These are phyloP conservation scores for Pseudonectria buxi DNA, from an alignment of 2,329 filamentous ascomycete genomes.

Conservation along the genomic window DNA sequence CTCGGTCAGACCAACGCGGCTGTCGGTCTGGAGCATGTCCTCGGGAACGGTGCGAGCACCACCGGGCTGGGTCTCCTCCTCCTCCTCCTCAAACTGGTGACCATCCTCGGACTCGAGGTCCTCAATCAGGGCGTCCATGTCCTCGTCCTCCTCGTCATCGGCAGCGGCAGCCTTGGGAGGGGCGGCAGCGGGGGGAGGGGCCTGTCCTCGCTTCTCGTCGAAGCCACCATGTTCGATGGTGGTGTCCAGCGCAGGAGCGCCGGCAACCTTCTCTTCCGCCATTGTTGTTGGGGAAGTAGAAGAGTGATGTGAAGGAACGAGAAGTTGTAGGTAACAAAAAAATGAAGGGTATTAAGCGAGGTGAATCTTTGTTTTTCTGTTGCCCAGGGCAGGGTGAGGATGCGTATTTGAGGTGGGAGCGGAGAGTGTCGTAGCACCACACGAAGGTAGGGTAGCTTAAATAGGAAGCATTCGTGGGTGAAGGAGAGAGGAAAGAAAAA, in stretches of 20 bases:
- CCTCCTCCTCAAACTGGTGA: conserved; percentile 59
- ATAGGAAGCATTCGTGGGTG: conserved; percentile 46
- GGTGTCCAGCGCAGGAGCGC: conserved; percentile 54
- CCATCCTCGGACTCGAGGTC: conserved; percentile 80
- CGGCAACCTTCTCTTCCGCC: conserved; percentile 48
- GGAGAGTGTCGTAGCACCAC: conserved; percentile 37
- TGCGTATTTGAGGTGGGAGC: conserved; percentile 20
- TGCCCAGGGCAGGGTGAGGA: conserved; percentile 5
- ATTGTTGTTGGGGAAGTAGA: conserved; percentile 28
- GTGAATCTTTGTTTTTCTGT: no score
- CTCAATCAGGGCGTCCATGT: conserved; percentile 81
- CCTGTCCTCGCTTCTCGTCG: conserved; percentile 51
- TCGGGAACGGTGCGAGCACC: conserved; percentile 61
- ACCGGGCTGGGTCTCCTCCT: conserved; percentile 37
- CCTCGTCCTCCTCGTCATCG: conserved; percentile 68
- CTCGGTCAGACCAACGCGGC: conserved; percentile 63
- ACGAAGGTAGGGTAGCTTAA: conserved; percentile 41
- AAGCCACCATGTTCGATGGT: conserved; percentile 59
- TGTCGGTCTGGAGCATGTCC: conserved; percentile 71
- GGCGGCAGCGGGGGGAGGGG: conserved; percentile 26
- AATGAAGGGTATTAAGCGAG: conserved; percentile 5
- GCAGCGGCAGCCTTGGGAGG: conserved; percentile 35
- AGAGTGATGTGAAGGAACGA: conserved; percentile 12
- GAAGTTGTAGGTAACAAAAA: conserved; percentile 3
- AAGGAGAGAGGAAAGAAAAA: conserved; percentile 31